Evolutionary conservation across 2,329 filamentous ascomycete genomes (phyloP), one percentile per base, ranked within the genome.

Genomic region (Dactylellina sp.): DNA sequence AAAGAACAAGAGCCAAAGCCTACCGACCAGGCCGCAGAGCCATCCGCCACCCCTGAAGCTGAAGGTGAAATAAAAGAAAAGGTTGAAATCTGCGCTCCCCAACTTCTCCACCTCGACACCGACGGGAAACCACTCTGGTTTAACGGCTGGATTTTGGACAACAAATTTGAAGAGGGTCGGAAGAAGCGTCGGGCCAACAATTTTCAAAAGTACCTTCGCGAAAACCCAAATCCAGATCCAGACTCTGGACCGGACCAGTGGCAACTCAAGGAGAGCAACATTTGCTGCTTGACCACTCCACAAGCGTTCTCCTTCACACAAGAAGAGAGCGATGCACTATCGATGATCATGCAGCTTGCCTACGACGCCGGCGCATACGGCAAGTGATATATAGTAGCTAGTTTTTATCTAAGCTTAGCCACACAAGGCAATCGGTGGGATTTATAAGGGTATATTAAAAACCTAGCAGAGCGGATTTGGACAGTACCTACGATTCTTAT

Each of bases 61-160:
- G 56, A 65, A 7, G 72, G 72, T 1, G 56, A 71, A 2, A 55
- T 56, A 18, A 74, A 50, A 1, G 62, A 66, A 0, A 80, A 79
- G 18, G 79, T 79, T 62, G 81, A 80, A 1, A 81, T 84, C 53
- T 84, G 83, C 76, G 80, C 82, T 0, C 82, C 83, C 0, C 83
- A 84, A 74, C 80, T 84, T 2, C 79, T 84, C 1, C 83, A 84
- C 75, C 79, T 84, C 7, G 82, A 82, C 60, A 50, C 78, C 6
- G 79, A 81, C 11, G 82, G 81, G 22, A 80, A 77, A 59, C 83
- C 83, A 0, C 78, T 84, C 1, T 84, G 83, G 83, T 84, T 84
- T 79, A 84, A 84, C 74, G 83, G 83, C 56, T 84, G 83, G 81
- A 77, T 82, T 12, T 76, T 83, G 5, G 78, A 79, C 40, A 82